phyloP scores from a whole-genome alignment of 176 grass and related monocot species.

The Thalia dealbata region DNA sequence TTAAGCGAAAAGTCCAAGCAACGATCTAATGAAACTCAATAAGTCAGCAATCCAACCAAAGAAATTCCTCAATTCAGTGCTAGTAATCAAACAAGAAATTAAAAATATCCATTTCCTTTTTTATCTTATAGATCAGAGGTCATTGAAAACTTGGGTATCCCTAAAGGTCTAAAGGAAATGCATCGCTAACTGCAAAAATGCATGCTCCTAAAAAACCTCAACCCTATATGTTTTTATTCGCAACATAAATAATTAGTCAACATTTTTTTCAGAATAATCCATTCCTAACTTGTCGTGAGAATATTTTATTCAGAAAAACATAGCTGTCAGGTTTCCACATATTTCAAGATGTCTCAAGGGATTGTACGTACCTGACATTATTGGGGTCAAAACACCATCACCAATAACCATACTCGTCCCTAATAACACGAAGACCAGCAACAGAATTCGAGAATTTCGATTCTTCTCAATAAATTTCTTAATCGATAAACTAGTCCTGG shows the following conservation, averaged over 20 bases:
- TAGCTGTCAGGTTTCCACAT: not conserved
- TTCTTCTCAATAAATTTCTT: conserved; percentile 60
- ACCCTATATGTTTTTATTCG: not conserved
- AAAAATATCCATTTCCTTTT: not conserved
- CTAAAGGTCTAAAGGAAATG: too few relatives aligned
- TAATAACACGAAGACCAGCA: conserved; percentile 69
- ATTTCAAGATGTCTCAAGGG: not conserved
- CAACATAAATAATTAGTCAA: not conserved
- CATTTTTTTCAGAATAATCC: not conserved
- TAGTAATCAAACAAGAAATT: too few relatives aligned
- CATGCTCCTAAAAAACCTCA: too few relatives aligned
- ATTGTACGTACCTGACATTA: conserved; percentile 55
- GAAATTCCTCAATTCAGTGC: too few relatives aligned
- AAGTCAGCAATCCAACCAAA: too few relatives aligned
- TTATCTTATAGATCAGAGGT: not conserved
- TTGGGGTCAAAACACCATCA: conserved; percentile 74
- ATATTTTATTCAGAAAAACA: not conserved
- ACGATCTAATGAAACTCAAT: too few relatives aligned
- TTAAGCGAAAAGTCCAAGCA: not conserved
- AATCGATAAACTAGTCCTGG: conserved; percentile 39
- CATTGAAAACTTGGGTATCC: too few relatives aligned
- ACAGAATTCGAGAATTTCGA: conserved; percentile 34
- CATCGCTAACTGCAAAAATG: too few relatives aligned
- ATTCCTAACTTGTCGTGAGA: not conserved
- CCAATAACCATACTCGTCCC: conserved; percentile 90